Base-by-base conservation (phyloP, 345 rosid species). In the Murraya paniculata region DNA sequence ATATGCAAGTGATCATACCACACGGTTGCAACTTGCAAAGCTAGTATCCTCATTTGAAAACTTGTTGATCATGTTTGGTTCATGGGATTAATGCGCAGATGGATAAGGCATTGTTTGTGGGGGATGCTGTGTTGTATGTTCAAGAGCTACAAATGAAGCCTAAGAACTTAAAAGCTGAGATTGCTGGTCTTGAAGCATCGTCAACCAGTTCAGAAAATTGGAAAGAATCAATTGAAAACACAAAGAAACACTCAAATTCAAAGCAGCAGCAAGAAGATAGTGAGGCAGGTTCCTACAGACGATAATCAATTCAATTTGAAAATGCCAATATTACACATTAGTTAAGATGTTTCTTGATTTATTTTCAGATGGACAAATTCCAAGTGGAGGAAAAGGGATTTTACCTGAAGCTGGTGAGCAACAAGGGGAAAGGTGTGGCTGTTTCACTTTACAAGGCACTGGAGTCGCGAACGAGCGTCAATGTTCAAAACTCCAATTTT, bases 101-200 rank as follows among this genome's bases (percentile, higher is more conserved):
- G 98, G 98, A 95, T 73, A 93, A 95, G 88, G 97, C 97, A 21
- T 93, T 95, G 4, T 91, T 95, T 14, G 88, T 93, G 22, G 98
- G 97, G 76, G 98, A 95, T 70, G 93, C 95, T 0, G 93, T 90
- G 36, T 68, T 80, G 53, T 89, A 93, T 77, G 88, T 91, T 71
- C 95, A 93, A 90, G 91, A 91, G 24, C 79, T 95, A 61, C 95
- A 95, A 71, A 79, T 72, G 82, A 87, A 89, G 80, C 93, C 94
- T 21, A 89, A 82, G 84, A 90, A 85, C 81, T 90, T 95, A 24
- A 89, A 91, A 84, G 76, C 89, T 22, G 98, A 93, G 75, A 89
- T 93, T 31, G 83, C 86, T 5, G 81, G 79, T 19, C 94, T 93
- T 11, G 94, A 93, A 85, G 87, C 92, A 41, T 86, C 90, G 39